Evolutionary conservation across 73 alveolate genomes (phyloP).

Genomic region (Tetrahymena elliotti): DNA sequence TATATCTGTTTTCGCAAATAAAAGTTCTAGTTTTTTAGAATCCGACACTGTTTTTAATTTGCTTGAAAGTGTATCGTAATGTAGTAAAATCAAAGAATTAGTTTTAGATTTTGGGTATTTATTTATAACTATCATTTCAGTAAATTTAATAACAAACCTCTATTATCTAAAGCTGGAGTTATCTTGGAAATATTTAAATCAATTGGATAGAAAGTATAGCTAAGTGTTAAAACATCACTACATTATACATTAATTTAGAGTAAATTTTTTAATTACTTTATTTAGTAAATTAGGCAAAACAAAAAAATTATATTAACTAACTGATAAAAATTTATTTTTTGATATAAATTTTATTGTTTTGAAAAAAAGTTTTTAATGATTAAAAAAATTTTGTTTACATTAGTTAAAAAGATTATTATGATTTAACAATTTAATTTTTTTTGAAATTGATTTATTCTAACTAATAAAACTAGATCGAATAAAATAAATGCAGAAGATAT

Average conservation of each 20-base stretch:
- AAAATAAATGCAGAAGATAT: background rate
- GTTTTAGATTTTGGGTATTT: background rate
- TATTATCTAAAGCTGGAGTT: background rate
- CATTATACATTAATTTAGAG: background rate
- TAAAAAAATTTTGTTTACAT: no score
- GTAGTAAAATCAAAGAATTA: background rate
- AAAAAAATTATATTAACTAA: no score
- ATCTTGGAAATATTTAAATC: background rate
- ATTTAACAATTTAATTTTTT: no score
- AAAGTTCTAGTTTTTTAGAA: background rate
- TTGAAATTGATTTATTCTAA: no score
- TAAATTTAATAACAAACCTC: no score
- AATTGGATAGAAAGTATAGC: background rate
- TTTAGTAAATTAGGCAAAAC: no score
- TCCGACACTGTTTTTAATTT: background rate
- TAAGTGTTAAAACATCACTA: background rate
- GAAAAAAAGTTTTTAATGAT: no score
- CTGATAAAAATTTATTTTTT: no score
- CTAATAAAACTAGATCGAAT: background rate
- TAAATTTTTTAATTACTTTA: background rate
- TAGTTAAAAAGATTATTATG: no score
- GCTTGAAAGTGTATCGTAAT: background rate
- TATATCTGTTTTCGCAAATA: background rate
- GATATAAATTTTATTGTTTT: no score
- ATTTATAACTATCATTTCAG: background rate